A percentile compares a stretch with the other conserved stretches of the same genome.
Conservation (phyloP, 257 asterid genomes). For the Ajuga chamaepitys region DNA sequence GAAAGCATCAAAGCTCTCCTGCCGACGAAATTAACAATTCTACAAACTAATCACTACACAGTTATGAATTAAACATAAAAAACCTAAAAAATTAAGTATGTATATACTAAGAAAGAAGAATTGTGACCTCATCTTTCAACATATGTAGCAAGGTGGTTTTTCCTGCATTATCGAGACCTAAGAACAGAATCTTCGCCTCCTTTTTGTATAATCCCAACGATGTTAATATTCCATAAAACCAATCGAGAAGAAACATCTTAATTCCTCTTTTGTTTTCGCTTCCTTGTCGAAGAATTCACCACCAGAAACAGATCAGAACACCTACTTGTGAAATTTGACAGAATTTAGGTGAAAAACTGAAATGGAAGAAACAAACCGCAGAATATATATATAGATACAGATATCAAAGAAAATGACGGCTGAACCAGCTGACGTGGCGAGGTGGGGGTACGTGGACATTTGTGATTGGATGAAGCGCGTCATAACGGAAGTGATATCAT, state of each 20-base stretch:
- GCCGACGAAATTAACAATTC: neutral
- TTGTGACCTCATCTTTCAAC: conserved; percentile 41
- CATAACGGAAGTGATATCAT: conserved; percentile 13
- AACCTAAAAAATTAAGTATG: neutral
- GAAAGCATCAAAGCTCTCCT: neutral
- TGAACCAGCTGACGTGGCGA: neutral
- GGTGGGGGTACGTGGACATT: conserved; percentile 7
- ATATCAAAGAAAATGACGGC: neutral
- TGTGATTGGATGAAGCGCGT: conserved; percentile 20
- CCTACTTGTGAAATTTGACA: neutral
- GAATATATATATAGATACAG: too few relatives aligned
- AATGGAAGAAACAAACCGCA: neutral
- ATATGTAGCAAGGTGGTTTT: conserved; percentile 48
- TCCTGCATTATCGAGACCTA: conserved; percentile 53
- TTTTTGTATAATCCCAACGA: conserved; percentile 34
- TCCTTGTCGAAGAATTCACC: neutral
- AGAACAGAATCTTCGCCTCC: conserved; percentile 45
- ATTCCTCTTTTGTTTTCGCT: neutral
- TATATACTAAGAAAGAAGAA: neutral
- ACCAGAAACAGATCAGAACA: neutral
- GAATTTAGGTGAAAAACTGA: neutral
- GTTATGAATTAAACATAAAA: neutral
- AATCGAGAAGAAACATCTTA: conserved; percentile 38
- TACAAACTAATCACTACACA: neutral
- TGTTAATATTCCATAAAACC: conserved; percentile 40